Evolutionary conservation across 192 early-diverging fungal genomes (phyloP).

Genomic region (Chytriomyces sp.): DNA sequence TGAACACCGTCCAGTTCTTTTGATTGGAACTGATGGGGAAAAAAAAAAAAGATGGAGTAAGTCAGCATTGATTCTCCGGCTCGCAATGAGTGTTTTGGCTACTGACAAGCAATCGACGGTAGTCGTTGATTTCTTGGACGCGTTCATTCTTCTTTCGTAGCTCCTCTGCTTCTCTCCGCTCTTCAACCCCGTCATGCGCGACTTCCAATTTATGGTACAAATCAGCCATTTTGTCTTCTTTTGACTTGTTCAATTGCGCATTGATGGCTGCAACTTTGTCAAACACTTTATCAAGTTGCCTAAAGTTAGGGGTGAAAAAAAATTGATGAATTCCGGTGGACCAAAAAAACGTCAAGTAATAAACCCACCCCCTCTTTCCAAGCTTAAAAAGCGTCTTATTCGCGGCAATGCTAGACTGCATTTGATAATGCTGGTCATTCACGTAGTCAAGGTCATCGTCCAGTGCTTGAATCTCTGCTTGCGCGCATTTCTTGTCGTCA

Average conservation of each 20-base stretch:
- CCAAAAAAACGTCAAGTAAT: neutral
- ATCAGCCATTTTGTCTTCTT: conserved; percentile 13
- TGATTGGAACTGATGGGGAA: neutral
- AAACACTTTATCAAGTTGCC: neutral
- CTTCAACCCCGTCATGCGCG: conserved; percentile 17
- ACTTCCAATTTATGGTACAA: conserved; percentile 4
- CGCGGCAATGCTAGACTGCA: conserved; percentile 41
- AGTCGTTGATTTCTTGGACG: conserved; percentile 32
- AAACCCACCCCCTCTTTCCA: conserved; percentile 1
- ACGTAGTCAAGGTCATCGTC: conserved; percentile 24
- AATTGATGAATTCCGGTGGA: neutral
- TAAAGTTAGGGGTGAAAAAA: neutral
- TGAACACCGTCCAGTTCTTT: neutral
- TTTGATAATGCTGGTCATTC: conserved; percentile 41
- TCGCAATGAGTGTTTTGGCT: too few relatives aligned
- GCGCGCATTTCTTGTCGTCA: conserved; percentile 14
- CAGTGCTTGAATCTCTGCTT: conserved; percentile 12
- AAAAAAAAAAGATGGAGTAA: neutral
- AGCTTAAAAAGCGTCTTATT: conserved; percentile 36
- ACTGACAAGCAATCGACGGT: neutral
- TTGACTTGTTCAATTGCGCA: conserved; percentile 3
- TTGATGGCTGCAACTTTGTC: conserved; percentile 22
- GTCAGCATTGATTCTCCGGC: neutral
- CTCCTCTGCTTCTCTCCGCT: conserved; percentile 26
- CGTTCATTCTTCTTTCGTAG: conserved; percentile 8